Evolutionary conservation across 441 rosid genomes (phyloP).

Genomic region (Geranium incanum): DNA sequence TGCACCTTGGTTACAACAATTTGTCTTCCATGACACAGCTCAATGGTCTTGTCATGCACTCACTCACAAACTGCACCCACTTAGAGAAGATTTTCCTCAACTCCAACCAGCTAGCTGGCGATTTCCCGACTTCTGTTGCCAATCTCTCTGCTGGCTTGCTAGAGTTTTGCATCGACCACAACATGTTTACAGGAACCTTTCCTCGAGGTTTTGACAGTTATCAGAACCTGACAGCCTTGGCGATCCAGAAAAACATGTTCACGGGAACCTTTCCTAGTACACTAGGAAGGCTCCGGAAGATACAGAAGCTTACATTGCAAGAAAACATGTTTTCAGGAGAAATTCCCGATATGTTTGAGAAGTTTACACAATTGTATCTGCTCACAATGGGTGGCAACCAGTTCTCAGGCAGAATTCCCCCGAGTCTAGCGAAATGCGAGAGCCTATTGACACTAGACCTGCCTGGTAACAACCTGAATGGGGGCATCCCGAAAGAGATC

Average conservation of each 20-base stretch:
- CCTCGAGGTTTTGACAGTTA: conserved; percentile 18
- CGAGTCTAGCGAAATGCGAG: conserved; percentile 16
- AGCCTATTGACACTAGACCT: conserved; percentile 6
- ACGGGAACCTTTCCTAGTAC: conserved; percentile 20
- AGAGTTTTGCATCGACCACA: conserved; percentile 19
- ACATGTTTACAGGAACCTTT: conserved; percentile 16
- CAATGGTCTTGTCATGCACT: conserved; percentile 19
- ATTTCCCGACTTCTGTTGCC: conserved; percentile 12
- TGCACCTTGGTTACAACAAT: conserved; percentile 18
- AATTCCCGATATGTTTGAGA: conserved; percentile 23
- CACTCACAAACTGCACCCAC: conserved; percentile 21
- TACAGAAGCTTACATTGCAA: conserved; percentile 7
- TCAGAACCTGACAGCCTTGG: conserved; percentile 20
- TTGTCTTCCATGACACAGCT: conserved; percentile 20
- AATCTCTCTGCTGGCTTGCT: conserved; percentile 16
- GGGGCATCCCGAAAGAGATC: conserved; percentile 16
- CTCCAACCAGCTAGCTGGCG: conserved; percentile 16
- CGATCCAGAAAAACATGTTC: conserved; percentile 15
- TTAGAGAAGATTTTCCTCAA: conserved; percentile 13
- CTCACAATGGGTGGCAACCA: conserved; percentile 16
- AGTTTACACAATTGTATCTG: conserved; percentile 17
- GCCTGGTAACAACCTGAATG: conserved; percentile 11
- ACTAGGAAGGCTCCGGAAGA: conserved; percentile 3
- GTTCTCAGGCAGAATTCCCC: conserved; percentile 23
- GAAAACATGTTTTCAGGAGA: conserved; percentile 13